These are phyloP conservation scores for Akanthomyces dipterigenus DNA, from an alignment of 2,329 filamentous ascomycete species.

Conservation along the genomic window DNA sequence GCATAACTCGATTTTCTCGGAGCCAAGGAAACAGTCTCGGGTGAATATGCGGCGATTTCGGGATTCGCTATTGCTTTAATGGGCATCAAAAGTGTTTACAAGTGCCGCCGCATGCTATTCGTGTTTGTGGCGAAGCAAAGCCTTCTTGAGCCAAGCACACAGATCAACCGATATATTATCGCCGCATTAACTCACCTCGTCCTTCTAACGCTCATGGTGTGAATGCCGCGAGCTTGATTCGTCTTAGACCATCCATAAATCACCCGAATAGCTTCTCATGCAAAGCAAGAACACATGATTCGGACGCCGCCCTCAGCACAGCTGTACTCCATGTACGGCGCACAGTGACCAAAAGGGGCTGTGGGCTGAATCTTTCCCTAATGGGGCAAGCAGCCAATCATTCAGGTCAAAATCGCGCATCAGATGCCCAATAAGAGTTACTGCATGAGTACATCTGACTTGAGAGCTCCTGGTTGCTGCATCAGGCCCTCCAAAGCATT, in stretches of 20 bases:
- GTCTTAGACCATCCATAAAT: not conserved
- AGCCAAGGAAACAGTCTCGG: not conserved
- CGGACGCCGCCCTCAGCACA: not conserved
- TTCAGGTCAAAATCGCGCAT: not conserved
- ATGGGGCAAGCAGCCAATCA: not conserved
- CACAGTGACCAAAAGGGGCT: not conserved
- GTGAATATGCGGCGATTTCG: not conserved
- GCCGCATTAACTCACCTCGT: not conserved
- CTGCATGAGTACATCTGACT: not conserved
- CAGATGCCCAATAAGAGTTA: not conserved
- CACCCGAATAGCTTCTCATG: not conserved
- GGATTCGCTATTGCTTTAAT: not conserved
- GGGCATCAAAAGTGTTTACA: too few relatives aligned
- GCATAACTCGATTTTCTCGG: not conserved
- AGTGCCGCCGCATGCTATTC: not conserved
- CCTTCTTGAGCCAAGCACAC: not conserved
- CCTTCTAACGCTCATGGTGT: not conserved
- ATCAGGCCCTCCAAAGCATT: not conserved
- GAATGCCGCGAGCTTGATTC: too few relatives aligned
- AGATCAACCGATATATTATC: not conserved
- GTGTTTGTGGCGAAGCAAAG: not conserved
- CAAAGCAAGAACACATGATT: not conserved
- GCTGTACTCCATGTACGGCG: not conserved
- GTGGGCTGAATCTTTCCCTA: not conserved
- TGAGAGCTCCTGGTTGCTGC: not conserved